Evolutionary conservation across 2,329 filamentous ascomycete species (phyloP).

Genomic region (Verticillium klebahnii): DNA sequence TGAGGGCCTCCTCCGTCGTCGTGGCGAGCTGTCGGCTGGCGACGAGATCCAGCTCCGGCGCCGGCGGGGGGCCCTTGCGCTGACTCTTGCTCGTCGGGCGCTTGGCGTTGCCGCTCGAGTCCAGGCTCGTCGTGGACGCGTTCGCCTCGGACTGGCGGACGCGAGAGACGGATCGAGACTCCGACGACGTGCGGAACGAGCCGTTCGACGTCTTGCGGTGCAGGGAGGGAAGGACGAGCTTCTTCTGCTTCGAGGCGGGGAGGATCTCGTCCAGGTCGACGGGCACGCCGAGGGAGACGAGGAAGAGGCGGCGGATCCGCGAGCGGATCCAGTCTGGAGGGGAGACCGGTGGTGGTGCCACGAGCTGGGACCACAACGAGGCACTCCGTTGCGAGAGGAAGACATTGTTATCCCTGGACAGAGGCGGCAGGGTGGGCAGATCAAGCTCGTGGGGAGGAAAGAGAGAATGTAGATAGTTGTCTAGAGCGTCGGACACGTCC

Average conservation of each 20-base stretch:
- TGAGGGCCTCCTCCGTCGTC: slow-evolving; percentile 78
- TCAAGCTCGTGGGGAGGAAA: slow-evolving; percentile 57
- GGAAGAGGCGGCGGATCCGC: slow-evolving; percentile 87
- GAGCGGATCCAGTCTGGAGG: slow-evolving; percentile 98
- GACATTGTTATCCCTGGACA: slow-evolving; percentile 55
- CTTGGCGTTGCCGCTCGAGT: slow-evolving; percentile 46
- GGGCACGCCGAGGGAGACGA: slow-evolving; percentile 92
- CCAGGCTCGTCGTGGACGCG: slow-evolving; percentile 53
- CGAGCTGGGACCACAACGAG: slow-evolving; percentile 93
- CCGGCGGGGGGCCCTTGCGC: slow-evolving; percentile 55
- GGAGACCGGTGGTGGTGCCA: slow-evolving; percentile 88
- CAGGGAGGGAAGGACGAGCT: slow-evolving; percentile 85
- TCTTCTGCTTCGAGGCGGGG: slow-evolving; percentile 96
- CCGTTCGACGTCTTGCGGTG: slow-evolving; percentile 40
- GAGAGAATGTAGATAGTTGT: slow-evolving; percentile 62
- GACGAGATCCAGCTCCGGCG: slow-evolving; percentile 74
- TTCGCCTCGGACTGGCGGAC: slow-evolving; percentile 44
- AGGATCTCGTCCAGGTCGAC: slow-evolving; percentile 97
- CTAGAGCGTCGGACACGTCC: slow-evolving; percentile 55
- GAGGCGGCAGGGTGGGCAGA: slow-evolving; percentile 43
- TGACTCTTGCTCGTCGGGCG: slow-evolving; percentile 38
- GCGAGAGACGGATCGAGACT: slow-evolving; percentile 44
- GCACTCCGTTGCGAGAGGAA: slow-evolving; percentile 83
- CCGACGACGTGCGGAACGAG: slow-evolving; percentile 51
- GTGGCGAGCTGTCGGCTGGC: slow-evolving; percentile 73